These are phyloP conservation scores for Paspalum notatum DNA, from an alignment of 176 grass and related monocot genomes.

Conservation along the genomic window DNA sequence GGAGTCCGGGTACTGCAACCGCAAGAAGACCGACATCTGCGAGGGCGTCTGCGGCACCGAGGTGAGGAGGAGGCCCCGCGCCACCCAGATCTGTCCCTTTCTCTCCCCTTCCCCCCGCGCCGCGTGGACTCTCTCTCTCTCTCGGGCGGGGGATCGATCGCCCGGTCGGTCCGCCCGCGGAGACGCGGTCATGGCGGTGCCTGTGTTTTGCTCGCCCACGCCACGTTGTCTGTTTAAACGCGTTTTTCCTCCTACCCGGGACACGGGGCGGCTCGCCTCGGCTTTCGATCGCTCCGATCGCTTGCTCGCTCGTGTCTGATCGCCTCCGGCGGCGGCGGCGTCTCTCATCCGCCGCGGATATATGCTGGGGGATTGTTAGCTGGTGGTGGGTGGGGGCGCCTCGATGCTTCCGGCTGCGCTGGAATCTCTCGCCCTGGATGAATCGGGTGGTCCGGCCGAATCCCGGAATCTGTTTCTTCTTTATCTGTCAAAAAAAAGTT, in stretches of 20 bases:
- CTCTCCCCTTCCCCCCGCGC: neutral
- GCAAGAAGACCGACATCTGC: constrained; percentile 88
- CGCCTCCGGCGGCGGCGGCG: neutral
- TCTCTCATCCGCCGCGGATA: neutral
- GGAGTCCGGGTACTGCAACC: constrained; percentile 79
- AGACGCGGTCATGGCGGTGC: neutral
- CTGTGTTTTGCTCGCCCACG: neutral
- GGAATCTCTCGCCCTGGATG: constrained; percentile 40
- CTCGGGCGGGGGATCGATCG: too few species aligned
- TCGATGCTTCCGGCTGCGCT: constrained; percentile 39
- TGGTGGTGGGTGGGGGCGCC: neutral
- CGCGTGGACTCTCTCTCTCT: neutral
- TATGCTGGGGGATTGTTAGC: constrained; percentile 19
- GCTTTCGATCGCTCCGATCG: constrained; percentile 1
- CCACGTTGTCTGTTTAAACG: neutral
- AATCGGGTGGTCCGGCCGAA: constrained; percentile 8
- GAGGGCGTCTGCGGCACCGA: constrained; percentile 72
- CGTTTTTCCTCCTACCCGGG: constrained; percentile 16
- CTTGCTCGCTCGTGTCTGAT: neutral
- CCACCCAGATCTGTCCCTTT: constrained; percentile 30
- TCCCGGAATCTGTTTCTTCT: constrained; percentile 42
- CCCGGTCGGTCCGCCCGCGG: neutral
- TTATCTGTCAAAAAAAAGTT: constrained; percentile 7
- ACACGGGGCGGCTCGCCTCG: neutral
- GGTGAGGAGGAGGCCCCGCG: constrained; percentile 55